These are phyloP conservation scores for Claviceps sp. DNA, from an alignment of 2,329 filamentous ascomycete genomes.

Conservation along the genomic window DNA sequence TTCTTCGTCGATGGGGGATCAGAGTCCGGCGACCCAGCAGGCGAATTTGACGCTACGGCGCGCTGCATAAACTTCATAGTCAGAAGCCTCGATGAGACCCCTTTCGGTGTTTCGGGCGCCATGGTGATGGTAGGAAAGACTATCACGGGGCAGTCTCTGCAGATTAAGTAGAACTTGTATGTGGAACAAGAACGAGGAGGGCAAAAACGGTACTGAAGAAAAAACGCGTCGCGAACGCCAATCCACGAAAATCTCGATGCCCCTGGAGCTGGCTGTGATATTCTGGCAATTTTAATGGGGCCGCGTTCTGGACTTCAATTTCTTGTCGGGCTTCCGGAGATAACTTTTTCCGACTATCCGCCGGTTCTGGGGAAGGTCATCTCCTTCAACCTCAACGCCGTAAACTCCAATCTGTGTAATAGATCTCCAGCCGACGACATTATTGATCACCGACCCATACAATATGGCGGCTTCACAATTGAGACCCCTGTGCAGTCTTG, in stretches of 20 bases:
- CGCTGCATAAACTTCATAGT: slow-evolving; percentile 99
- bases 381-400: not conserved
- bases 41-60: slow-evolving; percentile 49
- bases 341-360: slow-evolving; percentile 5
- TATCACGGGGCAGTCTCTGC: no score
- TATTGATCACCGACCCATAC: slow-evolving; percentile 1
- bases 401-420: not conserved
- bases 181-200: not conserved
- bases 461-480: slow-evolving; percentile 32
- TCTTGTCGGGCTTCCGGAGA: slow-evolving; percentile 1
- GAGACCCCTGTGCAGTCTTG: slow-evolving; percentile 30
- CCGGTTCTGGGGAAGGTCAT: not conserved
- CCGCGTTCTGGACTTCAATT: not conserved
- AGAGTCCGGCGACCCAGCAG: slow-evolving; percentile 29
- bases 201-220: not conserved
- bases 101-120: slow-evolving; percentile 42
- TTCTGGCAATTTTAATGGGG: not conserved
- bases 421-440: slow-evolving; percentile 1
- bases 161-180: not conserved
- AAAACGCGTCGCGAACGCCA: not conserved
- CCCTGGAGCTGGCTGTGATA: not conserved
- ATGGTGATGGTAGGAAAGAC: slow-evolving; percentile 15
- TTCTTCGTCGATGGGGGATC: slow-evolving; percentile 48
- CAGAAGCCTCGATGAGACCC: slow-evolving; percentile 75
- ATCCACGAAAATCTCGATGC: not conserved